Evolutionary conservation across 1,139 yeast genomes (phyloP), one percentile per base, ranked within the genome.

Genomic region (Pichia terricola): DNA sequence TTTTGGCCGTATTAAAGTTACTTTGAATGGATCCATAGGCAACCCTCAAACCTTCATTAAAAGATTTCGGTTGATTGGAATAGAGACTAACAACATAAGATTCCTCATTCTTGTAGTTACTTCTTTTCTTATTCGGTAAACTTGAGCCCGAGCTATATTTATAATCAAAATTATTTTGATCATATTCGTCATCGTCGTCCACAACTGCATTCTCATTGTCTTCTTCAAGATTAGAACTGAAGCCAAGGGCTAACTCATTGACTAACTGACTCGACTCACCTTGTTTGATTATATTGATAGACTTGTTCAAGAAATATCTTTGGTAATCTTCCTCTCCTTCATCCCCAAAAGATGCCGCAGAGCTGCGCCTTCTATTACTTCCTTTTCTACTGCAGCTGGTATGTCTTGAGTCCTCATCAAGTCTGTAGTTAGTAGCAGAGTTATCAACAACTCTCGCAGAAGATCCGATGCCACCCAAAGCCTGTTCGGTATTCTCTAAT

Each of bases 401-500:
- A 8, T 30, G 8, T 25, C 28, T 40, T 2, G 34, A 30, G 33
- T 44, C 40, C 35, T 40, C 34, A 35, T 32, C 3, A 22, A 16
- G 34, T 38, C 42, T 28, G 27, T 8, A 22, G 43, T 42, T n/a
- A 28, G 26, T 27, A 25, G 6, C 9, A 26, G 10, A 25, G 16
- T 16, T 26, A n/a, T 25, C 34, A n/a, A 33, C 38, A 34, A 59
- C 40, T 46, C 79, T 58, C 35, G 70, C 69, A 9, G 70, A 59
- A 0, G 78, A 63, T 0, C 88, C 88, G 48, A 70, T 70, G 1
- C 89, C 89, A 3, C 89, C 89, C 45, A 84, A 65, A 4, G 73
- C 72, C 49, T 78, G 82, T 58, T 89, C 97, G 0, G 94, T 82
- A 47, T 75, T 78, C 53, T 88, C 96, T 42, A 89, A 65, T 8